Conservation (phyloP, 2,329 filamentous ascomycete genomes). For the Truncatella angustata region DNA sequence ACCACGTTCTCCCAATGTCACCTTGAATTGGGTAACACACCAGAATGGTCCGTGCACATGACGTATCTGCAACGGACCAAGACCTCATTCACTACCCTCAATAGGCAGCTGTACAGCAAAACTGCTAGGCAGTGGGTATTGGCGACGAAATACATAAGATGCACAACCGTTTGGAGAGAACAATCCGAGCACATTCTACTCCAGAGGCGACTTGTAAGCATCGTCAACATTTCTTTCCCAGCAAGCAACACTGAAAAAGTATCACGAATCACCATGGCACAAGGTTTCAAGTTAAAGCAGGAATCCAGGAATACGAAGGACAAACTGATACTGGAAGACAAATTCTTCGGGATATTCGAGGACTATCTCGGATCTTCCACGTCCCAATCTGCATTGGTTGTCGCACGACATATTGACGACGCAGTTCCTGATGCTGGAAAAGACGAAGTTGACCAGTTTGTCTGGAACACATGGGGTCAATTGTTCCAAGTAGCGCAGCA, state of each 20-base stretch:
- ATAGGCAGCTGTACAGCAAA: slow-evolving; percentile 3
- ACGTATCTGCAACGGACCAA: background rate
- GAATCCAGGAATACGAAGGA: background rate
- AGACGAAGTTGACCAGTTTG: slow-evolving; percentile 18
- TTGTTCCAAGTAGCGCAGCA: slow-evolving; percentile 23
- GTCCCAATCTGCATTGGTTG: slow-evolving; percentile 12
- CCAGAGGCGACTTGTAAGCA: too few species aligned
- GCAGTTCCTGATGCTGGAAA: slow-evolving; percentile 6
- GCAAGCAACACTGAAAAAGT: too few species aligned
- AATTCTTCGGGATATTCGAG: slow-evolving; percentile 20
- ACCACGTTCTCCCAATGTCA: slow-evolving; percentile 2
- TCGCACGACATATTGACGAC: slow-evolving; percentile 16
- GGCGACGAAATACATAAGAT: background rate
- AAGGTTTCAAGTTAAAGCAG: background rate
- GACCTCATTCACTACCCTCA: background rate
- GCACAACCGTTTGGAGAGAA: too few species aligned
- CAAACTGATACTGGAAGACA: background rate
- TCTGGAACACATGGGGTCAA: slow-evolving; percentile 22
- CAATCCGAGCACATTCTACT: too few species aligned
- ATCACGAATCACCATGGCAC: background rate
- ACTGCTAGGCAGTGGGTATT: background rate
- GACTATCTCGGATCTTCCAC: slow-evolving; percentile 16
- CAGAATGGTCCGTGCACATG: slow-evolving; percentile 5
- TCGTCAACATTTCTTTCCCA: background rate
- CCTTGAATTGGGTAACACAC: slow-evolving; percentile 3